These are phyloP conservation scores for Daldinia childiae DNA, from an alignment of 495 filamentous ascomycete genomes.

Conservation along the genomic window DNA sequence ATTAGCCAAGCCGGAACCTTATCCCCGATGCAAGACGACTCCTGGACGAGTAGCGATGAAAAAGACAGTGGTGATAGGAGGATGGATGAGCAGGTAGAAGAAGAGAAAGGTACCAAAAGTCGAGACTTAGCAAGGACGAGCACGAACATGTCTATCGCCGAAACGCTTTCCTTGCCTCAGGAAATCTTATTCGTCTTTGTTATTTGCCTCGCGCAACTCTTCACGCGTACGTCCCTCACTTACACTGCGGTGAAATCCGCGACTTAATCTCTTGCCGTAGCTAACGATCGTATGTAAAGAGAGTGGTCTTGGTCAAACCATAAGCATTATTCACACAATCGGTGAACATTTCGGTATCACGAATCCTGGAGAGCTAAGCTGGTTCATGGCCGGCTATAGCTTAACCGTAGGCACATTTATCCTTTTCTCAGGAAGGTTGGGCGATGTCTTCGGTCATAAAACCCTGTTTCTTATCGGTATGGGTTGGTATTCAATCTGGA, in stretches of 20 bases:
- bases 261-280: neutral
- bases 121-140: constrained; percentile 17
- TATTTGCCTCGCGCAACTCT: constrained; percentile 58
- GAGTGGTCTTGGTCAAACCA: constrained; percentile 42
- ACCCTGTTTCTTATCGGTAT: constrained; percentile 65
- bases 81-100: neutral
- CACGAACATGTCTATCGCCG: constrained; percentile 33
- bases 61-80: constrained; percentile 3
- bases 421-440: constrained; percentile 67
- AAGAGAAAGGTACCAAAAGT: constrained; percentile 1
- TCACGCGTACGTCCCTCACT: constrained; percentile 38
- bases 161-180: constrained; percentile 42
- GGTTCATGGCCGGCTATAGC: constrained; percentile 67
- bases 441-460: constrained; percentile 68
- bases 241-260: neutral
- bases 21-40: constrained; percentile 16
- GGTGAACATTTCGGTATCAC: constrained; percentile 39
- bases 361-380: constrained; percentile 51
- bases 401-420: constrained; percentile 73
- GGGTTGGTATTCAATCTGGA: constrained; percentile 68
- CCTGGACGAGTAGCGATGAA: constrained; percentile 31
- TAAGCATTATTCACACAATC: constrained; percentile 49
- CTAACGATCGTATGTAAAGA: constrained; percentile 31
- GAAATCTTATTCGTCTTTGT: constrained; percentile 57
- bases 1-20: constrained; percentile 17